Evolutionary conservation across 2,329 filamentous ascomycete genomes (phyloP).

Genomic region (Aspergillus fumigatus): DNA sequence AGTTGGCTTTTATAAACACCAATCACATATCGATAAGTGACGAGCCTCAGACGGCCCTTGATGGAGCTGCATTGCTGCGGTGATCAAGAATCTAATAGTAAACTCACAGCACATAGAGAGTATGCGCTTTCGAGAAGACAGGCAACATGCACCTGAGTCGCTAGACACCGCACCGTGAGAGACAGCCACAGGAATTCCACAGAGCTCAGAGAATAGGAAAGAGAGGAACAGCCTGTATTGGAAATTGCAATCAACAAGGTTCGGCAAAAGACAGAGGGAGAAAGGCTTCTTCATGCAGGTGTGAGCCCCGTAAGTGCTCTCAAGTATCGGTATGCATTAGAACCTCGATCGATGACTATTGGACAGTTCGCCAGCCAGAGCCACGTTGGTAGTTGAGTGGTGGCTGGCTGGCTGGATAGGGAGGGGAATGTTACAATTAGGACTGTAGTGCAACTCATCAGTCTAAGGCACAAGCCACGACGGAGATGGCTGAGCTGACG

Average conservation of each 20-base stretch:
- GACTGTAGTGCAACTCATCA: slow-evolving; percentile 14
- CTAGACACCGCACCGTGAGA: neutral
- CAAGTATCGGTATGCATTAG: slow-evolving; percentile 10
- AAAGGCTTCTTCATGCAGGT: slow-evolving; percentile 10
- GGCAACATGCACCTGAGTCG: no score
- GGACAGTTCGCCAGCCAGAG: slow-evolving; percentile 15
- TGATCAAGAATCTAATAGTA: no score
- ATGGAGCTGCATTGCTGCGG: no score
- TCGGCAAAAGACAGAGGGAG: neutral
- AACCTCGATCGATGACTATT: slow-evolving; percentile 5
- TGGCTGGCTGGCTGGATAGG: slow-evolving; percentile 5
- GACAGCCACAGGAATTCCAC: neutral
- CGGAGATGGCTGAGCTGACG: neutral
- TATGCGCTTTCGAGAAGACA: no score
- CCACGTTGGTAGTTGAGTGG: slow-evolving; percentile 13
- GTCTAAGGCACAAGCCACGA: slow-evolving; percentile 2
- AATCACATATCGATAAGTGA: neutral
- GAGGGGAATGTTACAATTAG: slow-evolving; percentile 4
- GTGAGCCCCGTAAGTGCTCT: slow-evolving; percentile 3
- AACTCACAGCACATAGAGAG: no score
- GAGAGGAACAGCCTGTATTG: neutral
- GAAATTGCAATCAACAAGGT: neutral
- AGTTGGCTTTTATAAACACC: no score
- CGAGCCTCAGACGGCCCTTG: neutral
- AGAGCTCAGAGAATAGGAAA: neutral